Evolutionary conservation across 192 early-diverging fungal species (phyloP).

Genomic region (Linnemannia hyalina): DNA sequence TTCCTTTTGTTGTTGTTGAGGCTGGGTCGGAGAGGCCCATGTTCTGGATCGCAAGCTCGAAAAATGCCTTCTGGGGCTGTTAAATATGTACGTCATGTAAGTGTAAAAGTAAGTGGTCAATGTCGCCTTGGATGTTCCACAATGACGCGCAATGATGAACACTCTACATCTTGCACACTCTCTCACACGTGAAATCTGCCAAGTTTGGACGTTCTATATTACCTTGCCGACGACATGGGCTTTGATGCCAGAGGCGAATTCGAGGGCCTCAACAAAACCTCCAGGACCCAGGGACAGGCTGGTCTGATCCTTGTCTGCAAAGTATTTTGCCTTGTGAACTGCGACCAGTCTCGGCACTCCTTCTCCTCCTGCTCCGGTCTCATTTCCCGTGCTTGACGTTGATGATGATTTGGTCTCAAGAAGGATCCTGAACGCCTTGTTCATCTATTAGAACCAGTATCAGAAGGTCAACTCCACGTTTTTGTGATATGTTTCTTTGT

Average conservation of each 20-base stretch:
- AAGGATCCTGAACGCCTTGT: conserved; percentile 82
- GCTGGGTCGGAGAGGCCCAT: conserved; percentile 55
- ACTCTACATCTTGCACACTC: no score
- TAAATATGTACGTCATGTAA: neutral
- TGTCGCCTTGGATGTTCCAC: neutral
- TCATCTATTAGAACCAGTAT: conserved; percentile 61
- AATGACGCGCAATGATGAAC: no score
- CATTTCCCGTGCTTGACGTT: conserved; percentile 40
- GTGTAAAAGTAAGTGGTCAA: neutral
- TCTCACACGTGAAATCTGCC: no score
- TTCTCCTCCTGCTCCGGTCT: neutral
- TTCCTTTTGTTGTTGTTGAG: neutral
- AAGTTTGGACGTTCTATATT: neutral
- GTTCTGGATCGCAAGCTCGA: conserved; percentile 79
- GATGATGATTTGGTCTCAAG: conserved; percentile 52
- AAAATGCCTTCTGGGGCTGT: conserved; percentile 78
- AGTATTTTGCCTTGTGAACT: conserved; percentile 89
- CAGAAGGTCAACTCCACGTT: neutral
- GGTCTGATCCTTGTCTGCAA: conserved; percentile 66
- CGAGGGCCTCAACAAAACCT: conserved; percentile 88
- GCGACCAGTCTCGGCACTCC: conserved; percentile 67
- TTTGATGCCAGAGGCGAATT: conserved; percentile 77
- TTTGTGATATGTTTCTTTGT: no score
- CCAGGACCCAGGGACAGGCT: conserved; percentile 87
- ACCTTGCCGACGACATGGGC: conserved; percentile 85